phyloP scores from a whole-genome alignment of 2,329 filamentous ascomycete genomes.

The Xylaria sp. region DNA sequence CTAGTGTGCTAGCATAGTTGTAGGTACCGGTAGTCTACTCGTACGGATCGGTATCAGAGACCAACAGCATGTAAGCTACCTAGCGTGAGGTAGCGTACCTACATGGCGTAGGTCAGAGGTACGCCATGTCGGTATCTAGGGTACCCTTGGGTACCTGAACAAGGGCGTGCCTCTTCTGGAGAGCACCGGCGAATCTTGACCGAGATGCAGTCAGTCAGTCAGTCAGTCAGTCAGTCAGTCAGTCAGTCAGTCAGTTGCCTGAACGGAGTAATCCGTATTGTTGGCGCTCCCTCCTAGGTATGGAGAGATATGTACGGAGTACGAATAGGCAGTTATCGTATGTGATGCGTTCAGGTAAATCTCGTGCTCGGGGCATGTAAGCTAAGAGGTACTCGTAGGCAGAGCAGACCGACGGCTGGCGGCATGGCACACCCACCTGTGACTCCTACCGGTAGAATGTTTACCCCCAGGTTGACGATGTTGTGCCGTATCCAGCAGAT shows the following conservation, averaged over 20 bases:
- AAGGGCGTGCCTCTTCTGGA: slow-evolving; percentile 4
- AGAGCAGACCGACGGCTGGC: slow-evolving; percentile 4
- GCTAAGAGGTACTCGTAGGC: neutral
- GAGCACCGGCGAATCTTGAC: slow-evolving; percentile 16
- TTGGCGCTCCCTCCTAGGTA: too few relatives aligned
- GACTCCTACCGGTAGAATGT: neutral
- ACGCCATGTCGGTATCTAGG: neutral
- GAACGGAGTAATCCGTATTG: neutral
- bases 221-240: neutral
- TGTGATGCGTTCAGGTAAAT: too few relatives aligned
- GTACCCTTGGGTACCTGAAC: too few relatives aligned
- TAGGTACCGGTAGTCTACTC: neutral
- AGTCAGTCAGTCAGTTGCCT: neutral
- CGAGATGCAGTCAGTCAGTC: slow-evolving; percentile 8
- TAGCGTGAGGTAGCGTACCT: neutral
- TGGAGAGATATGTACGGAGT: too few relatives aligned
- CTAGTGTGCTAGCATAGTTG: neutral
- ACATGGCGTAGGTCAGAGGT: neutral
- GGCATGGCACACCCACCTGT: slow-evolving; percentile 2
- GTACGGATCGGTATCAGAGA: neutral
- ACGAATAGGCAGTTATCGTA: too few relatives aligned
- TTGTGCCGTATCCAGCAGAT: neutral
- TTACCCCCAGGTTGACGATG: neutral
- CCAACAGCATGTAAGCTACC: neutral
- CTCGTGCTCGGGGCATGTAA: slow-evolving; percentile 13